Evolutionary conservation across 768 basidiomycete genomes (phyloP), one percentile per base, ranked within the genome.

Genomic region (Tremella yokohamensis): DNA sequence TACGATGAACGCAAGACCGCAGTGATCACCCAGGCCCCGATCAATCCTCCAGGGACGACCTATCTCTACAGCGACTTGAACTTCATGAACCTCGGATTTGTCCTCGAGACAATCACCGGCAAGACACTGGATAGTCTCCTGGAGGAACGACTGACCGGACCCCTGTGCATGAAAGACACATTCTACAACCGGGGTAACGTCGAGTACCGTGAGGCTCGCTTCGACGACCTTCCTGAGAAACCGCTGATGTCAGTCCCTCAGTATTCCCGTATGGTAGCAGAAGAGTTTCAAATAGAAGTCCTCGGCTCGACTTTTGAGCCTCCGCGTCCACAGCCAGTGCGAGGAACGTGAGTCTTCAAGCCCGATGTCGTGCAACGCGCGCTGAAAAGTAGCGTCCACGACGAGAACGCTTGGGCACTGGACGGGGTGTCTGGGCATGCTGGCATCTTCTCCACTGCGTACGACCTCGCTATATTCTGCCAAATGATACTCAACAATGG

Each of bases 401-500:
- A 56, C 25, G 55, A 56, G 47, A 56, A 56, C 37, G 55, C 55
- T 25, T 56, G 55, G 55, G 55, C 55, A 12, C n/a, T 56, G 38
- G 26, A 56, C 20, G 55, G 55, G 16, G 55, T 56, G 16, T 48
- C 55, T 15, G 55, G 55, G 7, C 55, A 56, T 34, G 55, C 55
- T 6, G 55, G 55, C 22, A 39, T 56, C 19, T 56, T 56, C 55
- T 56, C 55, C 9, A 56, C 55, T 12, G 55, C 55, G 4, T 49
- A 56, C 48, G 55, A 56, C 37, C 45, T 56, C 22, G 55, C 45
- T 20, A 49, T 56, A 13, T 56, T 56, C 48, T 56, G 55, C 24
- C 55, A 56, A 29, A 56, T 49, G 55, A 56, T 56, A 13, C 48
- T 56, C 8, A 56, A 56, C 48, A 56, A 56, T 15, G 55, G 55